Base-by-base conservation (phyloP, 805 yeast species). In the Candida taoyuanica region DNA sequence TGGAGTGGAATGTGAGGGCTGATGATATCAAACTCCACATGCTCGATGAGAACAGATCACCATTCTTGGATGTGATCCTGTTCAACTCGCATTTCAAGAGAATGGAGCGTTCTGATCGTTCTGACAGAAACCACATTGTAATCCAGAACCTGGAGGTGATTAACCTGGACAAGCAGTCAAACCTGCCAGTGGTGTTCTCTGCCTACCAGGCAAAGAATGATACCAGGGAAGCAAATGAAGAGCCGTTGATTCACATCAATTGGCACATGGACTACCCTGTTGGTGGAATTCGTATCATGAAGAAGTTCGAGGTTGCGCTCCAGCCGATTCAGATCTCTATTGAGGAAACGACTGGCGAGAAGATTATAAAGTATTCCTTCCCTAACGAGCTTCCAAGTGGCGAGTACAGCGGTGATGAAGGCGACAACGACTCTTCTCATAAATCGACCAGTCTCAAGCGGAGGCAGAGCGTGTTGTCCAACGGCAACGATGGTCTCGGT, bases 191-290 rank as follows among this genome's bases (percentile, higher is more conserved):
- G 47, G 60, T 91, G 18, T 59, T 91, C 15, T 66, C 82, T 1
- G 46, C 43, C 9, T 35, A 44, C 24, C 44, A 31, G 15, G 40
- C 25, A 33, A 50, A 26, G 42, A 47, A 43, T 41, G 31, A 40
- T 9, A 27, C 33, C 14, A 41, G 48, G 16, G 47, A 50, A n/a
- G 46, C 39, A 1, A 52, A 57, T 12, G 38, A 38, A 7, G 40
- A 43, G 12, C 64, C 63, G 25, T 58, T 75, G 43, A 56, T 81
- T 7, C 59, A 61, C 6, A 59, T 79, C 3, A 55, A 62, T 9
- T 89, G 98, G 98, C 73, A 76, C n/a, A 75, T 84, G 79, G 74
- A 82, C 36, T 76, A 74, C 38, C 87, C 95, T 0, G 82, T 91
- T 39, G 98, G 96, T 23, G 98, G 98, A 9, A 87, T 89, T 35